Evolutionary conservation across 2,329 filamentous ascomycete genomes (phyloP).

Genomic region (Pseudocercospora eumusae): DNA sequence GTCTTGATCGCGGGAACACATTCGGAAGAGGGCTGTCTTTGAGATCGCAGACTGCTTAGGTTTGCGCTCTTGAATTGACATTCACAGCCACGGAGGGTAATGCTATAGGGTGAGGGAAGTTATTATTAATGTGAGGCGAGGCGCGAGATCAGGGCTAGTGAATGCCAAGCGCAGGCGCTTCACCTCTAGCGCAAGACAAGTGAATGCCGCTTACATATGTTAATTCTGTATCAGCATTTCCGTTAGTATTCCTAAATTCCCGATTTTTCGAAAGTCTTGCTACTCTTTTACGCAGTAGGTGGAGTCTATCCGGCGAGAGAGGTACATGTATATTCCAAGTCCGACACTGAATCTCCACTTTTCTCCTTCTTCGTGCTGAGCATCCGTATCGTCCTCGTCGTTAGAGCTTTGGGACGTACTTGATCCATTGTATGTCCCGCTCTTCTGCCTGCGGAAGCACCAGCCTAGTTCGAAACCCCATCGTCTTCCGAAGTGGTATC

Average conservation of each 20-base stretch:
- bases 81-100: too few species aligned
- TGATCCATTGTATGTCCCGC: too few species aligned
- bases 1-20: fast-evolving
- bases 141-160: neutral
- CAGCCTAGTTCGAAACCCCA: too few species aligned
- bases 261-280: neutral
- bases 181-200: neutral
- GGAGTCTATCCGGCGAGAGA: neutral
- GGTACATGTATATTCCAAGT: neutral
- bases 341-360: neutral
- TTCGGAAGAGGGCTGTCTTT: neutral
- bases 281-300: neutral
- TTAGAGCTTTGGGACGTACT: too few species aligned
- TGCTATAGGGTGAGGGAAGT: neutral
- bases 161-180: neutral
- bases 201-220: too few species aligned
- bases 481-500: too few species aligned
- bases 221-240: neutral
- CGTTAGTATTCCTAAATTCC: neutral
- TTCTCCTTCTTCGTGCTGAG: neutral
- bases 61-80: neutral
- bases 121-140: neutral
- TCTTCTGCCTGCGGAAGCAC: too few species aligned
- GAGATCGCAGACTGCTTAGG: too few species aligned
- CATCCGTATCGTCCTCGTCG: neutral